Evolutionary conservation across 805 yeast genomes (phyloP).

Genomic region (Cyberlindnera galapagoensis): DNA sequence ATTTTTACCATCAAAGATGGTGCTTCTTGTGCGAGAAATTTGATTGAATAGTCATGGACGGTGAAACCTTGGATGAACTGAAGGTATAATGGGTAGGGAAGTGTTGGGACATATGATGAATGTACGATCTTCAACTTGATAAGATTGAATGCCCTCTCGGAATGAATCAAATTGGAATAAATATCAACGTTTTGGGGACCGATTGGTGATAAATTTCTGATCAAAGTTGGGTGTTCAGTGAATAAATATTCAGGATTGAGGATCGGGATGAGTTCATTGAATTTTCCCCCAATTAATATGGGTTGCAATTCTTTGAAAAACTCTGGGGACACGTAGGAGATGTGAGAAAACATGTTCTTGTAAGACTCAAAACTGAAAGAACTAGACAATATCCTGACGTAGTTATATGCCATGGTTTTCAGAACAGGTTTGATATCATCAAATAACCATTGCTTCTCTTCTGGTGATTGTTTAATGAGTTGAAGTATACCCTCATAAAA

Average conservation of each 20-base stretch:
- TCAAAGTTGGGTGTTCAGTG: constrained; percentile 6
- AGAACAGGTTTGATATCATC: constrained; percentile 8
- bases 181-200: constrained; percentile 10
- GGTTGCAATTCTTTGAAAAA: constrained; percentile 7
- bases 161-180: constrained; percentile 11
- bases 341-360: constrained; percentile 10
- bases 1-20: constrained; percentile 22
- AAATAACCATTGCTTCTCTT: constrained; percentile 17
- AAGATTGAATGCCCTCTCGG: constrained; percentile 4
- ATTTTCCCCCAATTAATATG: too few relatives aligned
- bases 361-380: constrained; percentile 14
- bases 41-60: constrained; percentile 7
- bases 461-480: constrained; percentile 6
- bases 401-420: constrained; percentile 9
- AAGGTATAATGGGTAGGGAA: constrained; percentile 20
- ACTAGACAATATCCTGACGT: constrained; percentile 11
- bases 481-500: constrained; percentile 15
- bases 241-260: constrained; percentile 17
- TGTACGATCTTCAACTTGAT: constrained; percentile 8
- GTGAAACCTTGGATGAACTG: constrained; percentile 11
- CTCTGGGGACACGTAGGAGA: constrained; percentile 12
- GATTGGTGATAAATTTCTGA: constrained; percentile 7
- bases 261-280: constrained; percentile 12
- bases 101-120: constrained; percentile 5
- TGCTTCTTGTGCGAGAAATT: constrained; percentile 11